Conservation (phyloP, 257 asterid genomes). For the Paulownia fortunei region DNA sequence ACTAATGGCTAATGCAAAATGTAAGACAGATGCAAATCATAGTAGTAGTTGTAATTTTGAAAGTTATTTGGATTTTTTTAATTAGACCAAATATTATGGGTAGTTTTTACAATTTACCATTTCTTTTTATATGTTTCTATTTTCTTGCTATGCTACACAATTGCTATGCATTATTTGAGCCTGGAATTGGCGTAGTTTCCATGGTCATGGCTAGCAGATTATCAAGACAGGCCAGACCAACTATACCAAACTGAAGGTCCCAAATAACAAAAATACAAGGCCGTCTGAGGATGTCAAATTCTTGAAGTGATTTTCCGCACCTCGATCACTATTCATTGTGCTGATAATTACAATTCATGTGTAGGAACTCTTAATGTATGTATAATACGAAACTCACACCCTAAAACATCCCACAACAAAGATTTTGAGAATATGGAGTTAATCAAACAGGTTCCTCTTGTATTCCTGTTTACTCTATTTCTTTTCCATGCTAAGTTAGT, state of each 20-base stretch:
- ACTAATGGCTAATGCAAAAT: too few species aligned
- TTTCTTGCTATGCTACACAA: too few species aligned
- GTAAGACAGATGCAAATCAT: too few species aligned
- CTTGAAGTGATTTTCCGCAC: too few species aligned
- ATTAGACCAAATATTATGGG: too few species aligned
- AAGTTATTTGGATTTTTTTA: too few species aligned
- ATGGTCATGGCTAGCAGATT: neutral
- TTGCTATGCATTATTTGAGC: conserved; percentile 5
- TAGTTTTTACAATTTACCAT: too few species aligned
- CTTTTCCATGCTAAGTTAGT: neutral
- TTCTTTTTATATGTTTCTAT: too few species aligned
- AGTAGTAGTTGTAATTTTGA: too few species aligned
- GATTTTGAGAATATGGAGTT: conserved; percentile 21
- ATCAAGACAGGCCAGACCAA: neutral
- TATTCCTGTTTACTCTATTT: conserved; percentile 11
- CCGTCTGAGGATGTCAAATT: neutral
- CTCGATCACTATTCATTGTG: neutral
- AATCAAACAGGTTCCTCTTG: neutral
- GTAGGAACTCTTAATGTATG: neutral
- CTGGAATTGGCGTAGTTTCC: neutral
- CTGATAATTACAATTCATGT: neutral
- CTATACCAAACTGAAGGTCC: neutral
- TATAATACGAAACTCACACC: neutral
- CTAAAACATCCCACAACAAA: neutral
- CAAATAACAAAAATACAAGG: neutral